phyloP scores from a whole-genome alignment of 345 rosid species.

The Anacardium occidentale region DNA sequence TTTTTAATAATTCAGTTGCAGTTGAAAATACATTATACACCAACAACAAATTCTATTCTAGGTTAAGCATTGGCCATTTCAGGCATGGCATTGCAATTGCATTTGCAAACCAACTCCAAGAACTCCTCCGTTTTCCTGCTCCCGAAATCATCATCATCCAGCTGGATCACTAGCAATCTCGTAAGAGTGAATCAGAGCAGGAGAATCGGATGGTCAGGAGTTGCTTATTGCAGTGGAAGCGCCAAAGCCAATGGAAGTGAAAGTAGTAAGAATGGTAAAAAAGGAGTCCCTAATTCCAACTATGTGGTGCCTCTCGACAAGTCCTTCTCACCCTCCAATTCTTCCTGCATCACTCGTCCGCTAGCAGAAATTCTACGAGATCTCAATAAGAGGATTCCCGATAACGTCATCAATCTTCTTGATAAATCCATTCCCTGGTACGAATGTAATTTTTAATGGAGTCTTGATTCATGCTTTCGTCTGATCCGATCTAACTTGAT shows the following conservation, averaged over 20 bases:
- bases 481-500: background rate
- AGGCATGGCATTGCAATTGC: background rate
- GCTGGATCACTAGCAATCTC: too few relatives aligned
- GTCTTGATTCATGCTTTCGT: background rate
- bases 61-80: background rate
- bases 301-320: conserved; percentile 92
- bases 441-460: background rate
- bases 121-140: background rate
- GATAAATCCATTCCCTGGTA: conserved; percentile 79
- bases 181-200: background rate
- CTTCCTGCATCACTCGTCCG: conserved; percentile 83
- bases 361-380: conserved; percentile 93
- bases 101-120: background rate
- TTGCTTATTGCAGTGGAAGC: conserved; percentile 28
- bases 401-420: conserved; percentile 61
- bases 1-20: too few relatives aligned
- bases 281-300: conserved; percentile 73
- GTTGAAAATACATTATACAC: too few relatives aligned
- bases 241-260: conserved; percentile 19
- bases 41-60: too few relatives aligned
- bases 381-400: conserved; percentile 92
- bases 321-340: conserved; percentile 50
- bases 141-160: background rate
- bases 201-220: conserved; percentile 18
- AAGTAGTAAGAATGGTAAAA: conserved; percentile 30